Evolutionary conservation across 2,329 filamentous ascomycete species (phyloP), one percentile per base, ranked within the genome.

Genomic region (Ophiostoma populinum): DNA sequence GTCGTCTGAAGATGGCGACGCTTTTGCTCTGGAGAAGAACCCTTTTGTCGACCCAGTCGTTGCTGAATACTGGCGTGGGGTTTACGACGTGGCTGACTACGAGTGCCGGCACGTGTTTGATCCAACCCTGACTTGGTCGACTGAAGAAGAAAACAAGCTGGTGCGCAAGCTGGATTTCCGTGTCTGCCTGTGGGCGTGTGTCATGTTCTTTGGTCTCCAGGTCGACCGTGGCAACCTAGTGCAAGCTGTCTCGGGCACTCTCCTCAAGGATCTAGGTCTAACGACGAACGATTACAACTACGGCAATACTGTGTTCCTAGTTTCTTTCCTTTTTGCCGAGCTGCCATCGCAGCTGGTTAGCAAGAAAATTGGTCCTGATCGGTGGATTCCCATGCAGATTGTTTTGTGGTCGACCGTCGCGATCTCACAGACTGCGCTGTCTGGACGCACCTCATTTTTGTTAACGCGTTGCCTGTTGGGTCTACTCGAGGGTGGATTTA

Each of bases 321-420:
- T 68, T 3, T 59, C 47, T 1, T 73, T 73, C 42, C 50, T 73
- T 3, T 51, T 58, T 7, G 67, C 70, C 0, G 70, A 75, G 44
- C 50, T 75, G 3, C 71, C 70, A 0, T 74, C 69, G 0, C 70
- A 75, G 45, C 75, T 76, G 11, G 46, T 75, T 13, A 63, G 59
- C 32, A 75, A 76, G 49, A 63, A 62, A 44, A 43, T 56, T 1
- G 52, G 47, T 5, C 45, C 44, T 1, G 51, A 54, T 33, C 43
- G 47, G 3, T 56, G 51, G 51, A 54, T 54, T 19, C 53, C 52
- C 6, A 46, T 49, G 3, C 48, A 52, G 13, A 54, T 54, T 47
- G 45, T 47, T 2, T 32, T 46, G 3, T 55, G 53, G 53, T 50
- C 48, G 20, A 26, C 48, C 4, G 51, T 54, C 3, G 49, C 52